Evolutionary conservation across 306 rosid species (phyloP).

Genomic region (Cucurbita argyrosperma): DNA sequence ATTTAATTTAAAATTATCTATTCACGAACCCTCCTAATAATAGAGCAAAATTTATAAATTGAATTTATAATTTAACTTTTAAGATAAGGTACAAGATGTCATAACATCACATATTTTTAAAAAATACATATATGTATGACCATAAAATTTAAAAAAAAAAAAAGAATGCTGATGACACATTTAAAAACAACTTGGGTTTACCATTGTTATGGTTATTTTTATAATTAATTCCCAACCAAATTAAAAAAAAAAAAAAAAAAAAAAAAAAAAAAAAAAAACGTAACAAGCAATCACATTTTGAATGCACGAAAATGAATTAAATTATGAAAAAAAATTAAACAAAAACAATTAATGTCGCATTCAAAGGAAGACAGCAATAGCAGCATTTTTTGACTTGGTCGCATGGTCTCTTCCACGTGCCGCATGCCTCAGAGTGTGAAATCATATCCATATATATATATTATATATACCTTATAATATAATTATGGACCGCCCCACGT

Average conservation of each 20-base stretch:
- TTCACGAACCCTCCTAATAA: too few species aligned
- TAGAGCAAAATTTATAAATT: neutral
- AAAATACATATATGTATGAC: neutral
- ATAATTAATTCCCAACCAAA: neutral
- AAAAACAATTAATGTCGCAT: neutral
- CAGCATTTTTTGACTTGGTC: conserved; percentile 4
- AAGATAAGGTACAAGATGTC: neutral
- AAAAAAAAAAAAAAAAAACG: too few species aligned
- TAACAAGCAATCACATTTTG: neutral
- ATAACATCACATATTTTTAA: neutral
- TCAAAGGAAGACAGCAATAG: neutral
- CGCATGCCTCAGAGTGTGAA: neutral
- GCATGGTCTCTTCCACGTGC: neutral
- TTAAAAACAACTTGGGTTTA: neutral
- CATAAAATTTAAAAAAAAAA: neutral
- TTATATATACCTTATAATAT: neutral
- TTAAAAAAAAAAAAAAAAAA: neutral
- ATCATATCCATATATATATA: neutral
- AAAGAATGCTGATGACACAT: neutral
- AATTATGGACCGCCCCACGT: neutral
- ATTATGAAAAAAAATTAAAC: neutral
- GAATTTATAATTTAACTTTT: too few species aligned
- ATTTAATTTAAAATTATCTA: too few species aligned
- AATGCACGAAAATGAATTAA: neutral
- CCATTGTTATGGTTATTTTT: too few species aligned